Base-by-base conservation (phyloP, 805 yeast species). In the Citeromyces matritensis region DNA sequence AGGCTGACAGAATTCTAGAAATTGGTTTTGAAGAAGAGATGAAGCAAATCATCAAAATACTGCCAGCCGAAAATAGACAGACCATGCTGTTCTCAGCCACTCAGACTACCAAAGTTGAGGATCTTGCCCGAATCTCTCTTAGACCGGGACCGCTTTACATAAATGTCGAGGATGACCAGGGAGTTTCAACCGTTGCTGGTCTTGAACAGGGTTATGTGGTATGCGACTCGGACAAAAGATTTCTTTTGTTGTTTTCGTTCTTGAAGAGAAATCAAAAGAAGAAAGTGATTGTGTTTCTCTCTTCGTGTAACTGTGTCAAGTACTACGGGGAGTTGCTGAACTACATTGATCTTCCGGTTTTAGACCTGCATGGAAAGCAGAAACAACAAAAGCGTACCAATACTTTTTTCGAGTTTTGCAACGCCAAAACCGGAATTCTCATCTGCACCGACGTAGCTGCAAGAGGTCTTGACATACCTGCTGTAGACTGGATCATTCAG, bases 371-470 rank as follows among this genome's bases (percentile, higher is more conserved):
- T 51, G 99, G 99, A 30, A 88, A 91, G 54, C 98, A 91, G 63
- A 91, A 91, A 56, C 99, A 91, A 60, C 96, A 88, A 55, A 91
- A 91, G 66, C 73, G 99, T 54, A 91, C 98, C 32, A 91, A 91
- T 57, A 91, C 99, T 5, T 91, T 91, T 53, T 88, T 88, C 52
- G 98, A 91, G 60, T 91, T 91, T 57, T 84, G 97, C 63, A 91
- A 91, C 47, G 97, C 98, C 36, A 85, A 79, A 45, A 82, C 77
- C 49, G 98, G 98, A 30, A 86, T 82, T 28, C 58, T 91, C 45
- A 67, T 91, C 34, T 91, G 97, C 60, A 91, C 99, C 1, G 98
- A 91, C 57, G 98, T 91, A 42, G 99, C 98, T 23, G 98, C 99
- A 14, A 77, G 99, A 67, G 99, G 99, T 15, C 71, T 91, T 42